phyloP scores from a whole-genome alignment of 1,284 basidiomycete genomes.

The Amylostereum areolatum region DNA sequence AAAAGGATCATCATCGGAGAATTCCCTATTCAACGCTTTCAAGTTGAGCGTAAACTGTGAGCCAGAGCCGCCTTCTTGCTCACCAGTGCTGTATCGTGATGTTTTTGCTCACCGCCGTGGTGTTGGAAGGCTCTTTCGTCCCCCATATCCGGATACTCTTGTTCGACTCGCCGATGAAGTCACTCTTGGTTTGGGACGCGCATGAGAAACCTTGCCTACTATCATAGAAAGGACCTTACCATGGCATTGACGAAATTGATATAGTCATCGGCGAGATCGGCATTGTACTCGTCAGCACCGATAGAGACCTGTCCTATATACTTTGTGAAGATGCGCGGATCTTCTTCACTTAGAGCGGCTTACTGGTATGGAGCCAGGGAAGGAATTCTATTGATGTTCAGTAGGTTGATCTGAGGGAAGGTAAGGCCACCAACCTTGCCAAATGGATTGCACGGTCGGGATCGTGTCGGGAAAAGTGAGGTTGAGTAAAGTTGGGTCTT shows the following conservation, averaged over 20 bases:
- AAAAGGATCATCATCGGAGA: constrained; percentile 27
- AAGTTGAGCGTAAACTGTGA: not conserved
- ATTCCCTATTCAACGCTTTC: constrained; percentile 22
- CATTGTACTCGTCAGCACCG: constrained; percentile 28
- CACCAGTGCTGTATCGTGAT: constrained; percentile 34
- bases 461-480: constrained; percentile 25
- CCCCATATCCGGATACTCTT: constrained; percentile 29
- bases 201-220: too few species aligned
- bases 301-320: constrained; percentile 22
- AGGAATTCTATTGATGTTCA: constrained; percentile 20
- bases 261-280: constrained; percentile 26
- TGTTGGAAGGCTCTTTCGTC: constrained; percentile 26
- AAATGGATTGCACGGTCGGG: constrained; percentile 23
- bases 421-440: constrained; percentile 14
- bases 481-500: constrained; percentile 26
- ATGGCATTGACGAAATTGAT: constrained; percentile 28
- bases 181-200: constrained; percentile 9
- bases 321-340: not conserved
- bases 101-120: constrained; percentile 20
- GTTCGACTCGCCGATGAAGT: constrained; percentile 17
- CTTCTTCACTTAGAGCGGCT: constrained; percentile 3
- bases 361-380: constrained; percentile 24
- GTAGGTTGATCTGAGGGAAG: too few species aligned
- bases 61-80: not conserved
- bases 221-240: constrained; percentile 7